Base-by-base conservation (phyloP, 1,284 basidiomycete genomes). In the Ustilago xerochloae region DNA sequence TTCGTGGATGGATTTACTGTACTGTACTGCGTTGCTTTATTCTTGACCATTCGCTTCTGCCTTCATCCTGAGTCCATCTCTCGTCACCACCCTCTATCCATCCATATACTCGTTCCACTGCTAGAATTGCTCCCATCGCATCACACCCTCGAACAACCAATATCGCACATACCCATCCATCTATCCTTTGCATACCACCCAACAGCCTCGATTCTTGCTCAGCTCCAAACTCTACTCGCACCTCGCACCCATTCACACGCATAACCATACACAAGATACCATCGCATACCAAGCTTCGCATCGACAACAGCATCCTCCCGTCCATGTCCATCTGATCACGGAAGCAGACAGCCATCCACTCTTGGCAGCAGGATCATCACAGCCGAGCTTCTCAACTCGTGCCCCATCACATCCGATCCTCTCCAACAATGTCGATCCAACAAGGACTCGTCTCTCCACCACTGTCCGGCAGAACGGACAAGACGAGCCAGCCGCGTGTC, bases 401-500 rank as follows among this genome's bases (percentile, higher is more conserved):
- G 50, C 50, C 32, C 45, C 36, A 10, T 18, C 22, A 33, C 32
- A n/a, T 16, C 15, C 18, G 26, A 20, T 33, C 47, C n/a, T 18
- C 12, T 8, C 26, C 41, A 18, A 20, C 45, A n/a, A 74, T 69
- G 70, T 61, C 64, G 24, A 60, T 59, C 35, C 65, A 69, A n/a
- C 65, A 41, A 49, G 65, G 58, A 5, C 58, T 74, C 51, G 56
- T 74, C 36, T 74, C 71, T 13, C 71, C 71, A 5, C 65, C 65
- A 1, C 38, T 63, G 26, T 69, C 65, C 30, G 62, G 65, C 30
- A 54, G 65, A 20, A 54, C 63, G 5, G 24, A 59, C 62, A 74
- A 74, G 59, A 9, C 62, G 7, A 57, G 65, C 13, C 49, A 55
- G 16, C 61, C 71, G 2, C 70, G 65, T 18, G 30, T 64, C 9